phyloP scores from a whole-genome alignment of 176 grass and related monocot genomes.

The Luzula sylvatica region DNA sequence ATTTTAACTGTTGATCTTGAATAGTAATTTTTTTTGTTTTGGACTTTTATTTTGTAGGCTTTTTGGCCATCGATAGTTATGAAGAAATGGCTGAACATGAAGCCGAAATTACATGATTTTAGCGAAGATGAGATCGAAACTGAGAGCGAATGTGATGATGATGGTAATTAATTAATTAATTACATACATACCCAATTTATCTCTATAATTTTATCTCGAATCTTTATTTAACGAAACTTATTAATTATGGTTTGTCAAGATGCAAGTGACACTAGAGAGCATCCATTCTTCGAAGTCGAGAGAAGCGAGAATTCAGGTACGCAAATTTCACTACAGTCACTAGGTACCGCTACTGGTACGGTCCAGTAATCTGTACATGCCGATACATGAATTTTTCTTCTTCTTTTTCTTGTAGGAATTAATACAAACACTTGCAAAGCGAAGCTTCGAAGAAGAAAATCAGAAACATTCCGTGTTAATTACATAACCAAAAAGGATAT shows the following conservation, averaged over 20 bases:
- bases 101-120: constrained; percentile 60
- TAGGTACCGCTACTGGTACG: no score
- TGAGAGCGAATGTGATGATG: constrained; percentile 40
- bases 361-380: no score
- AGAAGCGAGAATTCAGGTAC: constrained; percentile 6
- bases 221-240: constrained; percentile 2
- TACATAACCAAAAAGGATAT: constrained; percentile 60
- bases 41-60: constrained; percentile 15
- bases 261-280: constrained; percentile 18
- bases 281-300: constrained; percentile 21
- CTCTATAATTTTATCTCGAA: background rate
- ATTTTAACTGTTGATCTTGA: constrained; percentile 1
- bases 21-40: background rate
- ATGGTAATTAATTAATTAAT: constrained; percentile 20
- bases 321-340: no score
- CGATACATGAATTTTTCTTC: no score
- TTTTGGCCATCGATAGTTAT: constrained; percentile 50
- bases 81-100: constrained; percentile 72
- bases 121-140: constrained; percentile 63
- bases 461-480: constrained; percentile 44
- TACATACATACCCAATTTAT: constrained; percentile 10
- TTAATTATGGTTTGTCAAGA: constrained; percentile 25
- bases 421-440: constrained; percentile 1
- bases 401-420: constrained; percentile 17
- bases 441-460: constrained; percentile 46